A percentile compares a stretch with the other conserved stretches of the same genome.
Evolutionary conservation across 371 early-diverging fungal species (phyloP).

Genomic region (Mortierella sp.): DNA sequence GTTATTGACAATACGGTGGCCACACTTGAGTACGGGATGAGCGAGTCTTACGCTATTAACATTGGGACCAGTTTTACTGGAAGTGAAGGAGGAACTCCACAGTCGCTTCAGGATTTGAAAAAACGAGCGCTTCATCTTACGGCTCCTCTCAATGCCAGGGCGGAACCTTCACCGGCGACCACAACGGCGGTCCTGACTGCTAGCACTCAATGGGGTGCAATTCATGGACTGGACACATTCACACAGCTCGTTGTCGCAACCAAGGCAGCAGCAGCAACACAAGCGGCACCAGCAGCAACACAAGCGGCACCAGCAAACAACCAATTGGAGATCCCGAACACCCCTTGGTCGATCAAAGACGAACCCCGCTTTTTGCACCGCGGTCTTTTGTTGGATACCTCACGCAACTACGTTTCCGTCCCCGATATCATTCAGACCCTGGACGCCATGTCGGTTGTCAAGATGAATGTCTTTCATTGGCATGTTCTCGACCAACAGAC

Average conservation of each 20-base stretch:
- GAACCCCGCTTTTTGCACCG: constrained; percentile 79
- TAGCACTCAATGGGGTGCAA: constrained; percentile 79
- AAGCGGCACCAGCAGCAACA: neutral
- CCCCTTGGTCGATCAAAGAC: constrained; percentile 78
- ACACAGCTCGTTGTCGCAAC: constrained; percentile 70
- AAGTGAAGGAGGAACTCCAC: neutral
- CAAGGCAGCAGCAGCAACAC: neutral
- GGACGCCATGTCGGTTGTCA: constrained; percentile 84
- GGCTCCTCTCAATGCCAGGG: neutral
- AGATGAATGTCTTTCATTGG: constrained; percentile 91
- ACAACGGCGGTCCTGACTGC: constrained; percentile 63
- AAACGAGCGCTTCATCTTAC: neutral
- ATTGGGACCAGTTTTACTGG: neutral
- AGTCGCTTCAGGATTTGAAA: neutral
- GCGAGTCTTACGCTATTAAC: constrained; percentile 37
- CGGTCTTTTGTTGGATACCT: constrained; percentile 84
- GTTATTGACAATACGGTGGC: constrained; percentile 28
- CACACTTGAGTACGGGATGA: constrained; percentile 34
- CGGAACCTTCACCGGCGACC: neutral
- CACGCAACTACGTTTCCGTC: constrained; percentile 81
- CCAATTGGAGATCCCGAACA: constrained; percentile 40
- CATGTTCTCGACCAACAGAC: constrained; percentile 86
- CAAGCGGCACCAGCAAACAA: constrained; percentile 15
- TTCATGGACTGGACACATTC: constrained; percentile 84
- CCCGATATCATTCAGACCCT: constrained; percentile 75